Percentiles rank a stretch among this genome's conserved stretches.
These are phyloP conservation scores for Zygotorulaspora florentina DNA, from an alignment of 805 yeast species.

Conservation along the genomic window DNA sequence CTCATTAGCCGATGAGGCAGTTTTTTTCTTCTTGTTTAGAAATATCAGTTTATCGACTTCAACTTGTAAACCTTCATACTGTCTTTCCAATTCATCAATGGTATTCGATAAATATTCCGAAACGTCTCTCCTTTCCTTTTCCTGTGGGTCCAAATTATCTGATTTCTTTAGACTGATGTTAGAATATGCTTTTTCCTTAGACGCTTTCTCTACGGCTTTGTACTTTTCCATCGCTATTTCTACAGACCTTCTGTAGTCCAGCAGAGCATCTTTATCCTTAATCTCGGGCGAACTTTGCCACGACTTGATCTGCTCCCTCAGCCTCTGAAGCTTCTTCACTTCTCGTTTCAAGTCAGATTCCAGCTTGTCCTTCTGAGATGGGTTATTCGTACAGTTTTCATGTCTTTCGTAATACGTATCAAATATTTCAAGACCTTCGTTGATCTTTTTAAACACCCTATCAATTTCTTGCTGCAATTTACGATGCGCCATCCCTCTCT, in stretches of 20 bases:
- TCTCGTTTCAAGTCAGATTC: slow-evolving; percentile 92
- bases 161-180: slow-evolving; percentile 81
- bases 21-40: slow-evolving; percentile 33
- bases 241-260: slow-evolving; percentile 70
- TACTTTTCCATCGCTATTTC: slow-evolving; percentile 90
- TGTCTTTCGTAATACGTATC: slow-evolving; percentile 85
- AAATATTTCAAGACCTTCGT: slow-evolving; percentile 83
- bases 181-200: slow-evolving; percentile 90
- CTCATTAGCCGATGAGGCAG: slow-evolving; percentile 30
- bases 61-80: slow-evolving; percentile 72
- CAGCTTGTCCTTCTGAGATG: slow-evolving; percentile 87
- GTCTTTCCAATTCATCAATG: slow-evolving; percentile 78
- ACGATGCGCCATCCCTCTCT: slow-evolving; percentile 41
- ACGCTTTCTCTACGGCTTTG: slow-evolving; percentile 89
- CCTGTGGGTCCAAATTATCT: slow-evolving; percentile 66
- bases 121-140: slow-evolving; percentile 71
- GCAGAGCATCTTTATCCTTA: slow-evolving; percentile 78
- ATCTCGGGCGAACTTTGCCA: slow-evolving; percentile 92
- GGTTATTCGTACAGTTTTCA: slow-evolving; percentile 66
- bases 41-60: slow-evolving; percentile 32
- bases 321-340: slow-evolving; percentile 87
- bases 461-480: slow-evolving; percentile 72
- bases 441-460: slow-evolving; percentile 78
- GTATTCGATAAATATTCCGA: slow-evolving; percentile 61
- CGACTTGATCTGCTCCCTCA: slow-evolving; percentile 90